Evolutionary conservation across 768 basidiomycete genomes (phyloP).

Genomic region (Erythrobasidium yunnanense): DNA sequence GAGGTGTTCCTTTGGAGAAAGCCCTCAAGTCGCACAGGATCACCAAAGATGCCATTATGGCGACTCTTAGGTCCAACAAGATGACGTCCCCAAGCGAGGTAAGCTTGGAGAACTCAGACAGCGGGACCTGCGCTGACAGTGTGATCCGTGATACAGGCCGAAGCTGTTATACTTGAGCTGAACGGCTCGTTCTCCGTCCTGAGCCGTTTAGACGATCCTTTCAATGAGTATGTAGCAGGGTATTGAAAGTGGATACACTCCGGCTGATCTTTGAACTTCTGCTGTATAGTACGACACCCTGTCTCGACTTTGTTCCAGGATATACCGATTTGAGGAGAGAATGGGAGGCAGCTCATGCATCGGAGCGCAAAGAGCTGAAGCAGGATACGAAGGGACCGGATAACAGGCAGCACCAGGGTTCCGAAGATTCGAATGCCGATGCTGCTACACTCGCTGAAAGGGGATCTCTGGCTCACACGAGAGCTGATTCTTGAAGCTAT

Average conservation of each 20-base stretch:
- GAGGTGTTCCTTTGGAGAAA: background rate
- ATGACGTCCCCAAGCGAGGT: background rate
- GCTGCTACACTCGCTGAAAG: too few species aligned
- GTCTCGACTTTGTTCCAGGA: background rate
- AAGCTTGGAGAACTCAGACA: background rate
- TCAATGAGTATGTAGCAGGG: background rate
- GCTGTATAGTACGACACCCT: background rate
- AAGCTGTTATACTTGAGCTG: background rate
- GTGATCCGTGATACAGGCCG: background rate
- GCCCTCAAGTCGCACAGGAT: background rate
- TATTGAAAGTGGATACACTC: too few species aligned
- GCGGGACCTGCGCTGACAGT: background rate
- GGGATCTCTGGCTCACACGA: too few species aligned
- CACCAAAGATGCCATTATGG: background rate
- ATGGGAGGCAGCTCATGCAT: too few species aligned
- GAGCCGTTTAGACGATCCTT: background rate
- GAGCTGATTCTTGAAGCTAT: too few species aligned
- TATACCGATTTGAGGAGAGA: background rate
- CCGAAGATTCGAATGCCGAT: too few species aligned
- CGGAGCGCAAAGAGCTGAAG: too few species aligned
- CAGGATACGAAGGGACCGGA: too few species aligned
- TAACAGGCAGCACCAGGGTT: too few species aligned
- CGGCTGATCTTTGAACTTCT: background rate
- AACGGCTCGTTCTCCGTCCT: background rate
- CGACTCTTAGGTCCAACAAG: background rate